Base-by-base conservation (phyloP, 2,329 filamentous ascomycete species). In the Penicillium sp. region DNA sequence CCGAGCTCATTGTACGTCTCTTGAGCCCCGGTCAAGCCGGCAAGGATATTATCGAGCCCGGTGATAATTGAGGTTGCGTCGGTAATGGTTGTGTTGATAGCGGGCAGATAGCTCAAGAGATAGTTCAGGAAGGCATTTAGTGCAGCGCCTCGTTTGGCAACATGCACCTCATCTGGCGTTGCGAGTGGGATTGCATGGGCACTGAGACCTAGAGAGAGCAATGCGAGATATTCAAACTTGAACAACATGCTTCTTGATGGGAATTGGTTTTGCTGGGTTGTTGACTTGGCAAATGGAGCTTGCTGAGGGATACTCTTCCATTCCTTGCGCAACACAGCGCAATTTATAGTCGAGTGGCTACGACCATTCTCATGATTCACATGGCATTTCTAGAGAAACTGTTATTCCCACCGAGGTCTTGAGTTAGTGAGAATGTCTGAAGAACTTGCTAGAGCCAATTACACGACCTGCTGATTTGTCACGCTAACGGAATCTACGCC, bases 1-100 rank as follows among this genome's bases (percentile, higher is more conserved):
- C 22, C 52, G 1, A 62, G 20, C 6, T 63, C 59, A 25, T 67
- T 67, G 41, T 67, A 54, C 1, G 64, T 67, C 8, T 60, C 61
- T 20, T 51, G 56, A n/a, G 58, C 59, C 3, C 56, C 61, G 20
- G 41, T 60, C 10, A 63, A 35, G 1, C 31, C 25, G 2, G 43
- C 64, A 11, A 67, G 58, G 2, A 65, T 8, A 11, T 17, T 37
- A 43, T 58, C 54, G 10, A 67, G 52, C 12, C 49, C 41, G 14
- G 49, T 52, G 22, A 52, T 52, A 2, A 52, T n/a, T 8, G n/a
- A 11, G 4, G 35, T 39, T 10, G 34, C 49, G 5, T 38, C 17
- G 1, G 49, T 52, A 6, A 52, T n/a, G 1, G 49, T 37, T 11
- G 49, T 52, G 7, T 52, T 25, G 4, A 52, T 41, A 37, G 37